Evolutionary conservation across 257 asterid species (phyloP), one percentile per base, ranked within the genome.

Genomic region (Gentiana straminea): DNA sequence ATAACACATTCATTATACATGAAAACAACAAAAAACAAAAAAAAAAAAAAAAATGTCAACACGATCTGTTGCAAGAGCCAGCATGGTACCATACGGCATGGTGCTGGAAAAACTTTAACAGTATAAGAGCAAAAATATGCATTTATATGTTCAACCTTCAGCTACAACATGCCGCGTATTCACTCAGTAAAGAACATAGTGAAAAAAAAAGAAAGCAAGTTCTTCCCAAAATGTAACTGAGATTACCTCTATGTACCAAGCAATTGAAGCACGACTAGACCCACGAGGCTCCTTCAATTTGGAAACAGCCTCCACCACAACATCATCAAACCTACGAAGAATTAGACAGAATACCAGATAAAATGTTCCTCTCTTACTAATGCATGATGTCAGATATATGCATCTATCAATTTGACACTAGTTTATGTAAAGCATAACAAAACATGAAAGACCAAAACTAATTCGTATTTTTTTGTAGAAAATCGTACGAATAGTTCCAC

Each of bases 271-370:
- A 50, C 86, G 82, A 75, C 78, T 75, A 64, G 99, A 82, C 61
- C 99, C 97, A 54, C 84, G 92, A 13, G 97, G 94, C 68, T 86
- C 97, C 79, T 93, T 93, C 76, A 93, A 74, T 82, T 83, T 77
- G 53, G 69, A 65, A 61, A 93, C 73, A 60, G 94, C 94, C 80
- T 93, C 99, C 81, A 93, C 35, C 64, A 93, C 74, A 70, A 77
- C 70, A 65, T 79, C 87, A 50, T 82, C 94, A 78, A 89, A 47
- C 80, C 97, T 93, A 51, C 57, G 76, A 59, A 61, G 49, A 75
- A 43, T 12, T n/a, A 44, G 55, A 57, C 52, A 35, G 60, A 65
- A 50, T 49, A 47, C 57, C 57, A 72, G 68, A 10, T 41, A 5
- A 41, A 41, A 41, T 41, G 11, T 2, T 41, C 9, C 46, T 5